Evolutionary conservation across 305 asterid species (phyloP).

Genomic region (Salvia sclarea): DNA sequence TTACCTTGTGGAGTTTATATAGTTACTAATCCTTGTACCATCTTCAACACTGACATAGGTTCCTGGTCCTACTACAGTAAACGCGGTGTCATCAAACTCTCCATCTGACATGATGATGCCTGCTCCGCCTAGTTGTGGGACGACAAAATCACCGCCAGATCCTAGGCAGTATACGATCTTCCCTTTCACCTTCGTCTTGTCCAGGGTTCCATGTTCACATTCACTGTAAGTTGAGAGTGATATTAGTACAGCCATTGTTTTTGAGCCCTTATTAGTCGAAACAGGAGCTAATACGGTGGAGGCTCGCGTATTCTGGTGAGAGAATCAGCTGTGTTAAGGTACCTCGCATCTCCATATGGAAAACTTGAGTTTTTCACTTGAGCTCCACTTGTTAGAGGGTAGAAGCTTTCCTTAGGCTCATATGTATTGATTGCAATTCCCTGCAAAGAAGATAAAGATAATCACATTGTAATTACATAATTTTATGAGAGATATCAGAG

Average conservation of each 20-base stretch:
- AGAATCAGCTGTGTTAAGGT: background rate
- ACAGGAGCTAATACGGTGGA: background rate
- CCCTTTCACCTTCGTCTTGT: conserved; percentile 55
- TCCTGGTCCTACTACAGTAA: conserved; percentile 35
- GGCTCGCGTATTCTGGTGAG: background rate
- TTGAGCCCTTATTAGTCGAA: background rate
- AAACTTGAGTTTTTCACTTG: conserved; percentile 37
- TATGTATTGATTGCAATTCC: conserved; percentile 61
- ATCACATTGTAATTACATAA: background rate
- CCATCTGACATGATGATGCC: conserved; percentile 53
- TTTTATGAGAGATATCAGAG: background rate
- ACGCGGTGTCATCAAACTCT: conserved; percentile 36
- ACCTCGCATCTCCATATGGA: conserved; percentile 52
- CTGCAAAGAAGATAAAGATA: conserved; percentile 34
- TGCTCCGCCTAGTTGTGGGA: conserved; percentile 46
- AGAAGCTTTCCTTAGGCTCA: conserved; percentile 38
- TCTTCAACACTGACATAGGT: conserved; percentile 35
- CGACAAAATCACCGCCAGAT: conserved; percentile 22
- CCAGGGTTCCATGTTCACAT: conserved; percentile 47
- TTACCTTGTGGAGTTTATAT: conserved; percentile 67
- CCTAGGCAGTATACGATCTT: conserved; percentile 63
- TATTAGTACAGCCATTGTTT: background rate
- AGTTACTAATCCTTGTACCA: conserved; percentile 46
- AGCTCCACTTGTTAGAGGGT: conserved; percentile 57
- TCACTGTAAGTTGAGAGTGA: conserved; percentile 41